A percentile compares a stretch with the other conserved stretches of the same genome.
phyloP scores from a whole-genome alignment of 1,284 basidiomycete species.

The Bondarzewia mesenterica region DNA sequence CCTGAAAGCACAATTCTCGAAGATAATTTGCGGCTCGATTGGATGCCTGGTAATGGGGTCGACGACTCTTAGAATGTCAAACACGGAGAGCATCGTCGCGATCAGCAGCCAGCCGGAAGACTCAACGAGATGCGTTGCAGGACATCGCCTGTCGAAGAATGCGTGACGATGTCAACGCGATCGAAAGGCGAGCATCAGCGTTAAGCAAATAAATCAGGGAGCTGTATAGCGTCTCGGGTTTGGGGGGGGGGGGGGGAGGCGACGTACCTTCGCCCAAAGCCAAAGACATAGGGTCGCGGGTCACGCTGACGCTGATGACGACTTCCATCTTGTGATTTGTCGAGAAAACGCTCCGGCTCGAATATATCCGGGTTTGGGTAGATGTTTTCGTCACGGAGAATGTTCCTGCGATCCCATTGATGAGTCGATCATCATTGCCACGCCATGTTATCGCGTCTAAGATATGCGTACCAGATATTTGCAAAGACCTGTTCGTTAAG shows the following conservation, averaged over 20 bases:
- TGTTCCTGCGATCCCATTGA: constrained; percentile 15
- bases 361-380: constrained; percentile 40
- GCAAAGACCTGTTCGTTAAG: constrained; percentile 21
- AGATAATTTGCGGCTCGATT: constrained; percentile 36
- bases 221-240: too few species aligned
- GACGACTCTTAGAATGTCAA: constrained; percentile 40
- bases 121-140: constrained; percentile 43
- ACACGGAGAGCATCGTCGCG: constrained; percentile 40
- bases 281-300: background rate
- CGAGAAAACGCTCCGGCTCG: constrained; percentile 40
- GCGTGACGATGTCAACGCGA: too few species aligned
- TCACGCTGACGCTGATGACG: constrained; percentile 9
- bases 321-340: constrained; percentile 2
- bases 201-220: too few species aligned
- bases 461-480: constrained; percentile 28
- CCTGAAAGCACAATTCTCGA: constrained; percentile 42
- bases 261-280: background rate
- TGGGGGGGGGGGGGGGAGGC: too few species aligned
- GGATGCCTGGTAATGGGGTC: constrained; percentile 34
- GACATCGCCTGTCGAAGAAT: constrained; percentile 31
- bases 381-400: constrained; percentile 30
- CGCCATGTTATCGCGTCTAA: too few species aligned
- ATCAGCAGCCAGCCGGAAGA: constrained; percentile 45
- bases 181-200: too few species aligned
- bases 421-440: background rate